A percentile compares a stretch with the other conserved stretches of the same genome.
Conservation (phyloP, 2,329 filamentous ascomycete species). For the Cercospora sp. region DNA sequence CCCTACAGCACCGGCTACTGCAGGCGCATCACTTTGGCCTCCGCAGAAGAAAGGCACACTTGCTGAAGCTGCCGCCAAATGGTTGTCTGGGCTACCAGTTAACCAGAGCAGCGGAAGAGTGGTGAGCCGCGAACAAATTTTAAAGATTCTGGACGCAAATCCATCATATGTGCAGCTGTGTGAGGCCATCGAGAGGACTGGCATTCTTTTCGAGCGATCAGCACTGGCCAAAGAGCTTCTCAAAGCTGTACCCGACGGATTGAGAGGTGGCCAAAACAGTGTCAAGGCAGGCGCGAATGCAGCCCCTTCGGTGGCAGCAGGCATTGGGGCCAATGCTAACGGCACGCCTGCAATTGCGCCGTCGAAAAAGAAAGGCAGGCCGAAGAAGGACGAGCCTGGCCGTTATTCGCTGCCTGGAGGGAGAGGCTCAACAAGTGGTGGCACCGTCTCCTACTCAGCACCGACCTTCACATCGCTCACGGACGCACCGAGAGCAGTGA, state of each 20-base stretch:
- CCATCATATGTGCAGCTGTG: slow-evolving; percentile 59
- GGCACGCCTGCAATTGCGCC: slow-evolving; percentile 6
- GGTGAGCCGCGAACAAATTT: slow-evolving; percentile 45
- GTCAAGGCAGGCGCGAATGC: slow-evolving; percentile 10
- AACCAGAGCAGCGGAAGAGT: slow-evolving; percentile 49
- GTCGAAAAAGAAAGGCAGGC: slow-evolving; percentile 27
- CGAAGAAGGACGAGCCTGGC: slow-evolving; percentile 22
- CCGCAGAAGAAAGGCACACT: slow-evolving; percentile 52
- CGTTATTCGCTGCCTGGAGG: slow-evolving; percentile 21
- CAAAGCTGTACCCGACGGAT: slow-evolving; percentile 45
- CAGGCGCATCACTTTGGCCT: slow-evolving; percentile 51
- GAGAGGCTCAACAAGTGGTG: slow-evolving; percentile 11
- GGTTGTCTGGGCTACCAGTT: slow-evolving; percentile 45
- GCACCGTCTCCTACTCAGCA: slow-evolving; percentile 32
- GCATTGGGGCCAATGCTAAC: slow-evolving; percentile 5
- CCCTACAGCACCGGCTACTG: not conserved
- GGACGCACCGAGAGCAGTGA: slow-evolving; percentile 30
- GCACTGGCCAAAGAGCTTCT: slow-evolving; percentile 56
- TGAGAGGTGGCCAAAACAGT: slow-evolving; percentile 25
- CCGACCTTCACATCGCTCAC: slow-evolving; percentile 32
- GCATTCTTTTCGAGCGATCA: slow-evolving; percentile 53
- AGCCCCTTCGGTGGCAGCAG: not conserved
- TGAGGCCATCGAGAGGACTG: slow-evolving; percentile 52
- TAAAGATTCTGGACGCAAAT: slow-evolving; percentile 53
- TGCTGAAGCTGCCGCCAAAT: slow-evolving; percentile 52